phyloP scores from a whole-genome alignment of 495 filamentous ascomycete genomes.

The Podospora anserina region DNA sequence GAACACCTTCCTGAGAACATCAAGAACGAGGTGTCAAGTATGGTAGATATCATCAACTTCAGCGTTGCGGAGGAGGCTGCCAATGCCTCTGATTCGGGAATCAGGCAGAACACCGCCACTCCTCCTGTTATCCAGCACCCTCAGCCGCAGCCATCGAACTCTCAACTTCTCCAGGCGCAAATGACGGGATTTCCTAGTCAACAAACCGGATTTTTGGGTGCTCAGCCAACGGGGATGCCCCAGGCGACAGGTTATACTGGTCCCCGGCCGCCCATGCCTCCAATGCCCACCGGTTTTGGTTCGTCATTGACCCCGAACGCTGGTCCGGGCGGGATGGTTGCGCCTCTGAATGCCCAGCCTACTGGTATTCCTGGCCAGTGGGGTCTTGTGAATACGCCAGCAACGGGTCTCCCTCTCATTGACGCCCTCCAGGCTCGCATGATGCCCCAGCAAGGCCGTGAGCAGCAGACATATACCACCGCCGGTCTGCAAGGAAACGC shows the following conservation, averaged over 20 bases:
- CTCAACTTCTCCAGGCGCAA: constrained; percentile 67
- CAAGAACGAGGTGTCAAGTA: constrained; percentile 95
- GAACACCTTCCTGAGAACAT: constrained; percentile 73
- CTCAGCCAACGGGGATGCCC: constrained; percentile 58
- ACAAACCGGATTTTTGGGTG: constrained; percentile 44
- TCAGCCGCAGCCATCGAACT: constrained; percentile 75
- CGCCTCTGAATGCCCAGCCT: constrained; percentile 83
- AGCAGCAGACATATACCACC: constrained; percentile 81
- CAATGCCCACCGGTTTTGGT: constrained; percentile 84
- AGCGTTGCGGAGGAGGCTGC: constrained; percentile 73
- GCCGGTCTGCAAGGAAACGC: constrained; percentile 87
- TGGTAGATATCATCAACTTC: constrained; percentile 99
- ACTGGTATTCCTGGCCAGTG: constrained; percentile 95
- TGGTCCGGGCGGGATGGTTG: constrained; percentile 47
- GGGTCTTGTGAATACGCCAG: constrained; percentile 93
- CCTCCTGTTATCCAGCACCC: constrained; percentile 81
- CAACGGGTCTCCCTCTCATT: constrained; percentile 87
- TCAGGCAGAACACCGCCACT: constrained; percentile 59
- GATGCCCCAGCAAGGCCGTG: constrained; percentile 95
- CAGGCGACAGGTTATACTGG: constrained; percentile 66
- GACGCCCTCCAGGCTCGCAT: constrained; percentile 91
- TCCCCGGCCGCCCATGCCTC: constrained; percentile 85
- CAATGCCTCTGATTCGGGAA: constrained; percentile 59
- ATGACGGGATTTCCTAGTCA: constrained; percentile 72
- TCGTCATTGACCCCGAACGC: constrained; percentile 62